Conservation (phyloP, 352 stramenopile species). For the Globisporangium alternatum region DNA sequence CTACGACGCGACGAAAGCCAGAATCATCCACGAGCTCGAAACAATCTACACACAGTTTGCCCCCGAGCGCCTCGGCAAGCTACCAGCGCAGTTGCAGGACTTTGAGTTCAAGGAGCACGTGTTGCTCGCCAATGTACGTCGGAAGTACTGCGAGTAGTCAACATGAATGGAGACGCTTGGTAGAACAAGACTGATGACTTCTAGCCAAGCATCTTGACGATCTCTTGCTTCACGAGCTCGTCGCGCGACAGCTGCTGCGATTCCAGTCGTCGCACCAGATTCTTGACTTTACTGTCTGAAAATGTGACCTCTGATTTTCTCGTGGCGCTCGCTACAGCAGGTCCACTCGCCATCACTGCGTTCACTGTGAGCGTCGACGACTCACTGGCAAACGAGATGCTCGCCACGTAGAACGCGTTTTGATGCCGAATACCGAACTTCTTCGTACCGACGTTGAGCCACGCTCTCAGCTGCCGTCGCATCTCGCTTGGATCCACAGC, state of each 20-base stretch:
- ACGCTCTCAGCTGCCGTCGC: slow-evolving; percentile 9
- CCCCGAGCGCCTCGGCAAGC: slow-evolving; percentile 52
- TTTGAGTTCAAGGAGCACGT: slow-evolving; percentile 47
- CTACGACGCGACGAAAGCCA: slow-evolving; percentile 23
- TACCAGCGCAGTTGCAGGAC: slow-evolving; percentile 41
- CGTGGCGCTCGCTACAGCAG: neutral
- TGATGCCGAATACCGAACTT: slow-evolving; percentile 6
- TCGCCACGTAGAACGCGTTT: slow-evolving; percentile 4
- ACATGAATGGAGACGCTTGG: neutral
- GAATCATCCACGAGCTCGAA: slow-evolving; percentile 27
- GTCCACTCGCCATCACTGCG: neutral
- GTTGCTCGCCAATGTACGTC: slow-evolving; percentile 34
- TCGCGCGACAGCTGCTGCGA: slow-evolving; percentile 15
- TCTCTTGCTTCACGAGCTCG: slow-evolving; percentile 11
- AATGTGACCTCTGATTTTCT: neutral
- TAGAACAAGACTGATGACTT: neutral
- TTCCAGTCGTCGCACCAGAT: slow-evolving; percentile 26
- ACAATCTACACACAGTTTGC: slow-evolving; percentile 43
- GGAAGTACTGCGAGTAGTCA: slow-evolving; percentile 39
- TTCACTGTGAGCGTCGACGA: neutral
- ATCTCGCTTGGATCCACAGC: neutral
- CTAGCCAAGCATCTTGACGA: slow-evolving; percentile 5
- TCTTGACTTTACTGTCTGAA: neutral
- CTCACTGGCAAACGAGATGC: slow-evolving; percentile 3
- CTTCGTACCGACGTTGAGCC: slow-evolving; percentile 7